Evolutionary conservation across 768 basidiomycete species (phyloP), one percentile per base, ranked within the genome.

Genomic region (Lentinula edodes): DNA sequence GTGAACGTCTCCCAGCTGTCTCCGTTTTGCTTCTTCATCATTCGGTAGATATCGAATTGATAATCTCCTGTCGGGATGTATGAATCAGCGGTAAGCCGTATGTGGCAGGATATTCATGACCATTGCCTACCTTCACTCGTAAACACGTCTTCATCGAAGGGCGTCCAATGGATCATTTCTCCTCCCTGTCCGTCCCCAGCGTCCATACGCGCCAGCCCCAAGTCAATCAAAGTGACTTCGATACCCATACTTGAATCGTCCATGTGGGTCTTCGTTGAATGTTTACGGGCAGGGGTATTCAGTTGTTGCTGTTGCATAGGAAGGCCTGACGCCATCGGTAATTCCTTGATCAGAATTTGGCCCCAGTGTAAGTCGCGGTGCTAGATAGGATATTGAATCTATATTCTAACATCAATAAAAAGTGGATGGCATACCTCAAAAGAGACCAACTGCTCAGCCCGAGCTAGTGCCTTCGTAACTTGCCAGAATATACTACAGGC

Each of bases 341-440:
- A 61, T 62, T 80, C 78, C 68, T 87, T 87, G 52, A 98, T 85
- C 7, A 99, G 81, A 54, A 99, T 90, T 72, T 99, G 97, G 20
- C 97, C 97, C 85, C 93, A 93, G 68, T 99, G 97, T n/a, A 99
- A 84, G 72, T 99, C 97, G 36, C 97, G 93, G 74, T 99, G 97
- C 96, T 99, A 68, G 53, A 53, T 52, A 63, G 35, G 66, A 58
- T 10, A 55, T 45, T 59, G 32, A 3, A 51, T 15, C 50, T 50
- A 36, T 13, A 6, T 16, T 6, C 56, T 41, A 63, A 16, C 15
- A 16, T 7, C 46, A 48, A 48, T 9, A 34, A 48, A 7, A 42
- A 16, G 23, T 52, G 12, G n/a, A 38, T 8, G 36, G 10, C 83
- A 60, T 64, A 97, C 96, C 84, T 99, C 97, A 61, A 99, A 98